These are phyloP conservation scores for Prunus mume DNA, from an alignment of 306 rosid species.

Conservation along the genomic window DNA sequence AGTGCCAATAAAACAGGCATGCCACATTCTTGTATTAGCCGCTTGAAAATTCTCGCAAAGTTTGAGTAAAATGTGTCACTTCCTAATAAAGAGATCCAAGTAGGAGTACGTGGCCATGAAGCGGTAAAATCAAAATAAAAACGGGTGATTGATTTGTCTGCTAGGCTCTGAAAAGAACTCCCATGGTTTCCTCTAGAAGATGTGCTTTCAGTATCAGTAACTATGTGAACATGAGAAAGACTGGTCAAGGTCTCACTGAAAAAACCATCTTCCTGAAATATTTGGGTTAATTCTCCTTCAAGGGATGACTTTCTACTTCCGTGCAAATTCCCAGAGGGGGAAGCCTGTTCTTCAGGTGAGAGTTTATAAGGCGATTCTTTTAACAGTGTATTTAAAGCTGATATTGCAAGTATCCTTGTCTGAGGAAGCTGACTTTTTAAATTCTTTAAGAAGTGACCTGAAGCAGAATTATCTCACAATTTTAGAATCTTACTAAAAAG, in stretches of 20 bases:
- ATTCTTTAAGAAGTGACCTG: constrained; percentile 94
- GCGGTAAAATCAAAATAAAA: constrained; percentile 94
- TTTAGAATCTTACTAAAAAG: neutral
- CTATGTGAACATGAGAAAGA: constrained; percentile 94
- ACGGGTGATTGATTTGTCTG: constrained; percentile 92
- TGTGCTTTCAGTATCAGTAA: constrained; percentile 67
- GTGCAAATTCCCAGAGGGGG: constrained; percentile 37
- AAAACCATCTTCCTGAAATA: constrained; percentile 94
- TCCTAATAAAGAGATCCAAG: constrained; percentile 85
- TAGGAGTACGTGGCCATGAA: constrained; percentile 99
- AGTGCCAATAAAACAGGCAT: constrained; percentile 73
- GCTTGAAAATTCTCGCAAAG: constrained; percentile 93
- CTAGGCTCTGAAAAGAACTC: constrained; percentile 88
- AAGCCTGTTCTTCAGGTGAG: constrained; percentile 48
- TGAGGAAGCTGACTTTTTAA: constrained; percentile 97
- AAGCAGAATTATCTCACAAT: constrained; percentile 19
- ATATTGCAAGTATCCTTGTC: constrained; percentile 95
- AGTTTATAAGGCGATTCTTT: constrained; percentile 95
- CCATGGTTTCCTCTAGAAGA: constrained; percentile 79
- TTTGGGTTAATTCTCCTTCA: constrained; percentile 76
- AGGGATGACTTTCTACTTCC: constrained; percentile 70
- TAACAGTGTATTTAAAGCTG: constrained; percentile 83
- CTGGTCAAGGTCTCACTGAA: constrained; percentile 83
- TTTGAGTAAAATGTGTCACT: constrained; percentile 83
- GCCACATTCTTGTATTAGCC: constrained; percentile 96